Base-by-base conservation (phyloP, 1,139 yeast species). In the Debaryomyces udenii region DNA sequence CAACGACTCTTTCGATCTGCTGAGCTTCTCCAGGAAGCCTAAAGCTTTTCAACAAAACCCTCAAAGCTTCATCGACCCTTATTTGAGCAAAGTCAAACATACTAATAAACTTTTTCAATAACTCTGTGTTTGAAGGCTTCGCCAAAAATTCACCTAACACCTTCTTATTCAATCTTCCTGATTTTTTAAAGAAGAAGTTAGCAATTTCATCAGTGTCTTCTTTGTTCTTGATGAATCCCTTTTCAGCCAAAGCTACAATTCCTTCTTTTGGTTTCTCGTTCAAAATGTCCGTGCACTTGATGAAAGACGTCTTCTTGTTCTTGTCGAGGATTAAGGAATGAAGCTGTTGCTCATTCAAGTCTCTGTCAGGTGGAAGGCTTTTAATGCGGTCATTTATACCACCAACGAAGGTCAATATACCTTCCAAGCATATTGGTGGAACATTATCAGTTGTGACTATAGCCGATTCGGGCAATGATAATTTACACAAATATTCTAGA, bases 11-110 rank as follows among this genome's bases (percentile, higher is more conserved):
- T 61, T 91, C 98, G 59, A 94, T 93, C 59, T 89, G 96, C 57
- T 90, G 98, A 0, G 97, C 84, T 64, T 94, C 99, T 38, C 99
- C 99, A 0, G 99, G 99, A 41, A 94, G 74, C 61, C 99, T 79
- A 58, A 94, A 93, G 11, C 87, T 78, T 40, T 88, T 86, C 50
- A 94, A 71, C 47, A 94, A 64, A 40, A 88, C 76, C 52, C 99
- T 76, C 43, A 94, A 70, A 0, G 97, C 97, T 61, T 93, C 98
- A 62, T 94, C 99, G 2, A 94, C 90, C 53, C 99, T 76, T 51
- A 86, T 70, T 11, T 80, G 84, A 27, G 74, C 66, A 56, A 91
- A 93, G 47, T 91, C 94, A 62, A 91, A 86, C 42, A 81, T 64
- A 3, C 72, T 70, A 48, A 93, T 79, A 55, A 90, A 94, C 34